Percentiles rank a stretch among this genome's conserved stretches.
These are phyloP conservation scores for Ophiostoma sp. DNA, from an alignment of 2,329 filamentous ascomycete species.

Conservation along the genomic window DNA sequence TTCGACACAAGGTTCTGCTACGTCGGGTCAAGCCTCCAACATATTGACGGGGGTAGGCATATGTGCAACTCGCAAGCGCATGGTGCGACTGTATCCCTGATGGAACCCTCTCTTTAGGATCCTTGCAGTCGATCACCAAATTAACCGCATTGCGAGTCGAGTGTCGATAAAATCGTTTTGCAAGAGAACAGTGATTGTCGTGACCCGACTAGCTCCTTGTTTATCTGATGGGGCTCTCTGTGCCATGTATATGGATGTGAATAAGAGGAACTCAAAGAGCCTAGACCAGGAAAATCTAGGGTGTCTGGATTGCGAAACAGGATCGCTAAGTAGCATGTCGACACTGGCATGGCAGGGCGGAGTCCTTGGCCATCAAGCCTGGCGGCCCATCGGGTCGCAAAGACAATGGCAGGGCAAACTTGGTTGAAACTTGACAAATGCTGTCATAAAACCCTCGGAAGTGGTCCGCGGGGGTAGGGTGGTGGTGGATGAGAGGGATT, in stretches of 20 bases:
- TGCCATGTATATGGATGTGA: background rate
- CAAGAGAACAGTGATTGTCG: background rate
- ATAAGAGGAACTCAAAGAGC: background rate
- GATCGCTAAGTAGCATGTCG: background rate
- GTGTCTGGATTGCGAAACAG: background rate
- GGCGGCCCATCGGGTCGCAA: background rate
- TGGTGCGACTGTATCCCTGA: slow-evolving; percentile 27
- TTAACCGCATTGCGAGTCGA: slow-evolving; percentile 18
- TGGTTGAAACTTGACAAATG: slow-evolving; percentile 24
- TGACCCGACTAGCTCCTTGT: background rate
- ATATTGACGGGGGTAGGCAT: slow-evolving; percentile 28
- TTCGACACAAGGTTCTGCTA: slow-evolving; percentile 26
- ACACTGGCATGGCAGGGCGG: background rate
- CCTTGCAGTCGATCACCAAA: slow-evolving; percentile 26
- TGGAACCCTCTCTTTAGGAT: slow-evolving; percentile 14
- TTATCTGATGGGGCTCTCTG: background rate
- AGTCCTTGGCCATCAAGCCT: background rate
- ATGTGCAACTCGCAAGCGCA: slow-evolving; percentile 27
- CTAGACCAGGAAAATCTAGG: background rate
- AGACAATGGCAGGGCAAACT: background rate
- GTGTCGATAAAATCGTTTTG: background rate
- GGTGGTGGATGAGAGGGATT: background rate
- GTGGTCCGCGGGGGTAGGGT: background rate
- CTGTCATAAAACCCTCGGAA: slow-evolving; percentile 11
- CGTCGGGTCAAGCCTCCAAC: slow-evolving; percentile 16